These are phyloP conservation scores for Exophiala oligosperma DNA, from an alignment of 2,329 filamentous ascomycete species.

Conservation along the genomic window DNA sequence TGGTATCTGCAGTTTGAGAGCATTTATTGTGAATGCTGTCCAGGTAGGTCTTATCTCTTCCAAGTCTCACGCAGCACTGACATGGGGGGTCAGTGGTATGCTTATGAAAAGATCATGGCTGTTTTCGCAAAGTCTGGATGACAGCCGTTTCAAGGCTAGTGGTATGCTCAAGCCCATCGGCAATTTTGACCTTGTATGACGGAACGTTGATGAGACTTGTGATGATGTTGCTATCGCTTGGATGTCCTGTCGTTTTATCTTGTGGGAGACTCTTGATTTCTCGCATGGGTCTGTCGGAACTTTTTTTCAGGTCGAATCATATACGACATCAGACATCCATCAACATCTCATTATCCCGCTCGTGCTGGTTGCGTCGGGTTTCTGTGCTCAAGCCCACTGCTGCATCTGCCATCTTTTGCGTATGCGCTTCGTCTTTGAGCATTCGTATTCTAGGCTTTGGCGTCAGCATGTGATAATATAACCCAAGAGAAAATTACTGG, in stretches of 20 bases:
- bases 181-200: no score
- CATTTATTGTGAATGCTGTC: conserved; percentile 92
- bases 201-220: no score
- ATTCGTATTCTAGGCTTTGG: no score
- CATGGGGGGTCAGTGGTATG: conserved; percentile 65
- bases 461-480: no score
- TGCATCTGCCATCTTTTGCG: conserved; percentile 81
- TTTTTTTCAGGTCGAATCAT: background rate
- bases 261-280: no score
- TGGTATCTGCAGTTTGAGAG: conserved; percentile 77
- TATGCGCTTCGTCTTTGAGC: conserved; percentile 72
- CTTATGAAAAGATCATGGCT: conserved; percentile 85
- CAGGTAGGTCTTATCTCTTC: conserved; percentile 45
- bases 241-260: no score
- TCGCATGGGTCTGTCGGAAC: background rate
- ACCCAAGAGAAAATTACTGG: conserved; percentile 21
- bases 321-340: conserved; percentile 14
- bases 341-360: conserved; percentile 11
- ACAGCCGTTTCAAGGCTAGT: background rate
- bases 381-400: conserved; percentile 71
- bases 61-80: conserved; percentile 5
- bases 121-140: conserved; percentile 15
- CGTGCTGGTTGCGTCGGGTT: conserved; percentile 53
- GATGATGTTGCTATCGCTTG: no score
- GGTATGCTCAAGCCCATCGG: no score